Evolutionary conservation across 2,329 filamentous ascomycete species (phyloP), one percentile per base, ranked within the genome.

Genomic region (Ophiostoma pallidulum): DNA sequence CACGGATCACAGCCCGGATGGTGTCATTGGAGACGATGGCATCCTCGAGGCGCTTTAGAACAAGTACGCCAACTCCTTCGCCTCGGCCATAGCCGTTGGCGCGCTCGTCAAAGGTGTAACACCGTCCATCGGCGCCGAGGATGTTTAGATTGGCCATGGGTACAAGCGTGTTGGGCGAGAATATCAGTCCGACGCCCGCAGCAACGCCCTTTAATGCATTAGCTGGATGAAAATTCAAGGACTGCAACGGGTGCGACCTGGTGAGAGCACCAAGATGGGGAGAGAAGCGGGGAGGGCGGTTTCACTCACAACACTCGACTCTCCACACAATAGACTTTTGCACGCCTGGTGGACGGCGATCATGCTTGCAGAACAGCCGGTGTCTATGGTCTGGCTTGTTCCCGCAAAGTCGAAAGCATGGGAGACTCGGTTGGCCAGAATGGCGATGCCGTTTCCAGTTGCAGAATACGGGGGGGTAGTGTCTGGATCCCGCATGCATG

Each of bases 81-180:
- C 79, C 80, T 28, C 80, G 69, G 0, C 74, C 78, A 56, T 84
- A 85, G 1, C 81, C 82, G 49, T 77, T 74, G 16, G 77, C 80
- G 3, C 69, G 67, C n/a, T 66, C 58, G 54, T 80, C 79, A 56
- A 75, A 81, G 5, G 73, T 74, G 50, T 71, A 71, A 31, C 66
- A 71, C 49, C 66, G 73, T 2, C 74, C 73, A 47, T 72, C 67
- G 2, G 71, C 66, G 37, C 72, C 73, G 1, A 77, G 61, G 44
- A 77, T 74, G 51, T 73, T 74, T 16, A 76, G 59, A 4, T 68
- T 71, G 2, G 71, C 73, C 73, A 76, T 77, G 2, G 72, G 71
- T 63, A 75, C 72, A 56, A 76, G 74, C 4, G 72, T 77, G 45
- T 71, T 72, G 0, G 73, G 73, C 0, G 70, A 72, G 13, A 77